These are phyloP conservation scores for Lichenothelia convexa DNA, from an alignment of 495 filamentous ascomycete genomes.

Conservation along the genomic window DNA sequence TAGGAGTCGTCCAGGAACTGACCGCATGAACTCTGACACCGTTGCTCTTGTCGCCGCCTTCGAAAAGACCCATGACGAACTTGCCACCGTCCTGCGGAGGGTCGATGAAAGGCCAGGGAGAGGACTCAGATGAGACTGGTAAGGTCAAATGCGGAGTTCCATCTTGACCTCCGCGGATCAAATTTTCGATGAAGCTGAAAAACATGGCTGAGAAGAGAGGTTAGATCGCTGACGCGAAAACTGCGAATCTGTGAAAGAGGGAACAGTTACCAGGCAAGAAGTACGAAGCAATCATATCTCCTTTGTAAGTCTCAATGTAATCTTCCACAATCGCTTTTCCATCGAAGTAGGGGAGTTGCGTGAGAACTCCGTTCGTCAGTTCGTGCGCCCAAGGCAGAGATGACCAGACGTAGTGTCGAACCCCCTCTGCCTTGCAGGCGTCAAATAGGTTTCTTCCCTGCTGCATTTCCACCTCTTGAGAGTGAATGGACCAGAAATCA, in stretches of 20 bases:
- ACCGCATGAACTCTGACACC: conserved; percentile 8
- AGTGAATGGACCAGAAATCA: conserved; percentile 29
- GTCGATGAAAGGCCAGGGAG: neutral
- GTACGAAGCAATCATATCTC: neutral
- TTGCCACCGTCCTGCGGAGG: neutral
- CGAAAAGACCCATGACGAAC: neutral
- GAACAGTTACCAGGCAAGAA: too few species aligned
- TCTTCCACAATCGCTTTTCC: conserved; percentile 38
- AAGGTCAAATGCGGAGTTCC: neutral
- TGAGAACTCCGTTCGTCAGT: conserved; percentile 27
- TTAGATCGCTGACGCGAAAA: too few species aligned
- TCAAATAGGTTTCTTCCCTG: conserved; percentile 41
- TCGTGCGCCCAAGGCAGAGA: conserved; percentile 16
- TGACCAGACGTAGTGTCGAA: conserved; percentile 37
- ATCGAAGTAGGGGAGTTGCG: conserved; percentile 44
- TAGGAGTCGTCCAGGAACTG: conserved; percentile 7
- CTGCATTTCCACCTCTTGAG: conserved; percentile 28
- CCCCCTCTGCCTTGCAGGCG: conserved; percentile 27
- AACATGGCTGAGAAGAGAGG: neutral
- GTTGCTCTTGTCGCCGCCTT: neutral
- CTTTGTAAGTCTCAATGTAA: conserved; percentile 24
- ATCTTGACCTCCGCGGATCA: neutral
- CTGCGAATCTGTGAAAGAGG: too few species aligned
- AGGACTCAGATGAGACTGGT: neutral
- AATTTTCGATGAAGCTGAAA: neutral